Percentiles rank a stretch among this genome's conserved stretches.
Evolutionary conservation across 441 rosid genomes (phyloP).

Genomic region (Macaranga tanarius): DNA sequence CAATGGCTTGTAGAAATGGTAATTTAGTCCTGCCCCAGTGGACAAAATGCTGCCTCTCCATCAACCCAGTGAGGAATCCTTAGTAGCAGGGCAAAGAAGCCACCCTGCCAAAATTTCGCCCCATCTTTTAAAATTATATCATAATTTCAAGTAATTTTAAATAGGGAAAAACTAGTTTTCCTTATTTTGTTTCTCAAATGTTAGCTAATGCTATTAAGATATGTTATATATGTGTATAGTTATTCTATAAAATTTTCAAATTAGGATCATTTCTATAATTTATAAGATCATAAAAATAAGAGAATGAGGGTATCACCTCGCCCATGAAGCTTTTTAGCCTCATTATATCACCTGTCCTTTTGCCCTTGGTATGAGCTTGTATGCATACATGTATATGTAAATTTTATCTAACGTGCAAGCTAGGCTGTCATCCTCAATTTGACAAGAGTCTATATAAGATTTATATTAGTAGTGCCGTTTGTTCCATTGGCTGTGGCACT

Average conservation of each 20-base stretch:
- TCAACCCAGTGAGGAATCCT: neutral
- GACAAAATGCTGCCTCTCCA: neutral
- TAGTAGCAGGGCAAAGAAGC: neutral
- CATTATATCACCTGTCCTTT: too few species aligned
- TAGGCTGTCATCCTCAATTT: neutral
- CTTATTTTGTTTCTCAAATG: neutral
- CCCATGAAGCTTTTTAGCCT: neutral
- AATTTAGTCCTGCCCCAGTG: neutral
- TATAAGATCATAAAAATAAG: neutral
- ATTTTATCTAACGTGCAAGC: neutral
- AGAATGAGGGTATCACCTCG: neutral
- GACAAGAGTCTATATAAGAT: neutral
- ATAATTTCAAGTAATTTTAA: neutral
- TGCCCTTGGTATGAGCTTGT: neutral
- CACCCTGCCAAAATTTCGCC: neutral
- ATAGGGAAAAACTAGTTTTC: neutral
- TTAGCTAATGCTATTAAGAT: too few species aligned
- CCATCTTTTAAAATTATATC: neutral
- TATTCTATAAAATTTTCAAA: neutral
- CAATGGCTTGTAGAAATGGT: neutral
- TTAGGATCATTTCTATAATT: too few species aligned
- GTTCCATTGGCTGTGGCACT: neutral
- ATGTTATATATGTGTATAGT: neutral
- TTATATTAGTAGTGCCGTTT: neutral
- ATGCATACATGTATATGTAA: neutral